Conservation (phyloP, 2,329 filamentous ascomycete genomes). For the Verticillium nubilum region DNA sequence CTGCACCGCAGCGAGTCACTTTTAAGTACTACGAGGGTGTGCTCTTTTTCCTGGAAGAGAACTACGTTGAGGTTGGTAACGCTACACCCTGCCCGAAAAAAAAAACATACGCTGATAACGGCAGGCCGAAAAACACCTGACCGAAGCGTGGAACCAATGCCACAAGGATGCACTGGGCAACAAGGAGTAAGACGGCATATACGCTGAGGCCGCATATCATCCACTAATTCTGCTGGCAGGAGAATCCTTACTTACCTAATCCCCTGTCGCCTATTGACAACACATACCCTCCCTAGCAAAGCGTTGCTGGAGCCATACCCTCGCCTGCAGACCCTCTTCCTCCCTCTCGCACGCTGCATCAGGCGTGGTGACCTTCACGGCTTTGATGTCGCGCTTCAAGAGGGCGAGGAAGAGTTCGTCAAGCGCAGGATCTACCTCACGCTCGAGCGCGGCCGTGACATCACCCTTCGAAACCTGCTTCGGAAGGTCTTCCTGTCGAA, state of each 20-base stretch:
- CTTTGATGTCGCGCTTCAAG: slow-evolving; percentile 76
- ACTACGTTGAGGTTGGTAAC: slow-evolving; percentile 66
- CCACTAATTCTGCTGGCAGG: slow-evolving; percentile 33
- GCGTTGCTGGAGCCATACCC: slow-evolving; percentile 70
- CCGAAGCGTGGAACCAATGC: slow-evolving; percentile 77
- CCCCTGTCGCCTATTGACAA: slow-evolving; percentile 85
- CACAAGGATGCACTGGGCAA: slow-evolving; percentile 68
- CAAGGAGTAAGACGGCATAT: slow-evolving; percentile 58
- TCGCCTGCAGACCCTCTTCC: slow-evolving; percentile 69
- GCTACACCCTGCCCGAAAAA: neutral
- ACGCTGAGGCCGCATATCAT: neutral
- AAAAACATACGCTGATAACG: slow-evolving; percentile 1
- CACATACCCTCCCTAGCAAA: slow-evolving; percentile 73
- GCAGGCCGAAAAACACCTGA: slow-evolving; percentile 74
- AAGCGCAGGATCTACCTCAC: slow-evolving; percentile 92
- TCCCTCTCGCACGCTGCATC: slow-evolving; percentile 73
- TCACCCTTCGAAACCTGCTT: slow-evolving; percentile 84
- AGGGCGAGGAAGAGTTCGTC: slow-evolving; percentile 88
- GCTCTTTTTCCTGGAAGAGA: slow-evolving; percentile 89
- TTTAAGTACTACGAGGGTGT: slow-evolving; percentile 97
- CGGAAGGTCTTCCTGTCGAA: slow-evolving; percentile 85
- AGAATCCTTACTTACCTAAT: slow-evolving; percentile 93
- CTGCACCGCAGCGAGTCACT: slow-evolving; percentile 85
- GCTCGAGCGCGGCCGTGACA: slow-evolving; percentile 84
- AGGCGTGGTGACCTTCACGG: slow-evolving; percentile 74